These are phyloP conservation scores for Opeltia flavorubescens DNA, from an alignment of 495 filamentous ascomycete genomes.

Conservation along the genomic window DNA sequence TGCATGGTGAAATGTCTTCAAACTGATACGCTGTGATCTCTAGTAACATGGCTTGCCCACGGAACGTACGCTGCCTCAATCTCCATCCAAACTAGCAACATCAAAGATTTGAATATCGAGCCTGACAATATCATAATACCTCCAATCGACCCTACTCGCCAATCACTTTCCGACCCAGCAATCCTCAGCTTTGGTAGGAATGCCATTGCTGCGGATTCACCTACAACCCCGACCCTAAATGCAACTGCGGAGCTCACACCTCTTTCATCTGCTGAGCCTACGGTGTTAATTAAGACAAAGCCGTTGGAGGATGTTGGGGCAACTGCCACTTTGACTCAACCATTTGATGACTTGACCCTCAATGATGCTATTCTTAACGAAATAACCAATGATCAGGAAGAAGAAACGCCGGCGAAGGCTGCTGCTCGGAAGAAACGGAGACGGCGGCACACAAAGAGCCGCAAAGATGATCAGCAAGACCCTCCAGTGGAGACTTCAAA, in stretches of 20 bases:
- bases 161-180: not conserved
- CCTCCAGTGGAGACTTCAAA: slow-evolving; percentile 2
- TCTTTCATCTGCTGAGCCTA: not conserved
- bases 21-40: slow-evolving; percentile 9
- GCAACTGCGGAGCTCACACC: not conserved
- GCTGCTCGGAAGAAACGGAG: not conserved
- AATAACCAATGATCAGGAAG: too few species aligned
- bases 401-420: too few species aligned
- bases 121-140: not conserved
- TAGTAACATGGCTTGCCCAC: slow-evolving; percentile 9
- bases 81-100: not conserved
- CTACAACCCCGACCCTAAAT: not conserved
- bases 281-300: not conserved
- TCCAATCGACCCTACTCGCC: not conserved
- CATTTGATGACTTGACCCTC: too few species aligned
- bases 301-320: not conserved
- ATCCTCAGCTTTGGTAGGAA: not conserved
- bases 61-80: not conserved
- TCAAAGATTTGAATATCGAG: slow-evolving; percentile 1
- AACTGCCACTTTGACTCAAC: too few species aligned
- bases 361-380: too few species aligned
- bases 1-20: not conserved
- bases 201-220: not conserved
- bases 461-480: slow-evolving; percentile 1
- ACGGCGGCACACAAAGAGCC: not conserved